Percentiles rank a stretch among this genome's conserved stretches.
Evolutionary conservation across 2,329 filamentous ascomycete genomes (phyloP).

Genomic region (Cadophora luteo-olivacea): DNA sequence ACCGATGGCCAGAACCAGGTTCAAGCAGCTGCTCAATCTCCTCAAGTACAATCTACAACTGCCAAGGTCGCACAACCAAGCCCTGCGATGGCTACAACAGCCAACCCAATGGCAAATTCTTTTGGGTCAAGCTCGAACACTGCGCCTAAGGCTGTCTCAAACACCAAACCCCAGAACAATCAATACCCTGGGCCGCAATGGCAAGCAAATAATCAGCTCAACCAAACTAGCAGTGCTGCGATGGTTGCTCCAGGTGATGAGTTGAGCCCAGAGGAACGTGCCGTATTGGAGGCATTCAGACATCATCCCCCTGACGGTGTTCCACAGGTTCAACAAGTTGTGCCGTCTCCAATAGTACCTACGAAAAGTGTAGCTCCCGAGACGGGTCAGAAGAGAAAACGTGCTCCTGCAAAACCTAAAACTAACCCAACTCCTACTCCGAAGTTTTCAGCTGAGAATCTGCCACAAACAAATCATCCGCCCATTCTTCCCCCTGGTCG

Average conservation of each 20-base stretch:
- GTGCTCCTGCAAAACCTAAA: conserved; percentile 40
- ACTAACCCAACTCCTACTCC: conserved; percentile 21
- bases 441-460: conserved; percentile 23
- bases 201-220: conserved; percentile 33
- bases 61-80: conserved; percentile 27
- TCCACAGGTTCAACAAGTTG: conserved; percentile 33
- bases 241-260: conserved; percentile 34
- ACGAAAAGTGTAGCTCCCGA: conserved; percentile 31
- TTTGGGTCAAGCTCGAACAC: conserved; percentile 19
- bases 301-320: conserved; percentile 31
- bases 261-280: conserved; percentile 44
- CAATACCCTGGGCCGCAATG: conserved; percentile 38
- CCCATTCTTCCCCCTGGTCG: conserved; percentile 26
- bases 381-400: conserved; percentile 38
- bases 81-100: conserved; percentile 8
- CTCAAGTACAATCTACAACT: conserved; percentile 27
- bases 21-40: conserved; percentile 31
- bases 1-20: conserved; percentile 30
- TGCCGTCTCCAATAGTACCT: conserved; percentile 34
- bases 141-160: conserved; percentile 23
- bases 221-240: conserved; percentile 20
- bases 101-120: background rate
- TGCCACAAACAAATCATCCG: conserved; percentile 23
- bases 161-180: conserved; percentile 28
- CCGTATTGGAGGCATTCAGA: conserved; percentile 44